Conservation (phyloP, 495 filamentous ascomycete species). For the Aspergillus affinis region DNA sequence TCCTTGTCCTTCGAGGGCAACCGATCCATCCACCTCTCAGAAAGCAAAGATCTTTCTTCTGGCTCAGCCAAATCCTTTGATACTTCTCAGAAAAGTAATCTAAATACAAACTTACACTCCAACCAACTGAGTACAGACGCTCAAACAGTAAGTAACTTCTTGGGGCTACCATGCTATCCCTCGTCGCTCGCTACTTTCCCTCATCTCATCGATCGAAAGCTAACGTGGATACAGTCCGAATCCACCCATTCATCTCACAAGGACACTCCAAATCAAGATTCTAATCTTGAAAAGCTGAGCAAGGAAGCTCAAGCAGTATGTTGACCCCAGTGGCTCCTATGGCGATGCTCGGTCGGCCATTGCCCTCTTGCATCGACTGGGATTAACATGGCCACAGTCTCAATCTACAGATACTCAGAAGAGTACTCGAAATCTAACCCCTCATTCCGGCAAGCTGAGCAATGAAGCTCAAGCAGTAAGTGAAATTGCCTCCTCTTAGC, state of each 20-base stretch:
- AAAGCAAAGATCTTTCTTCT: not conserved
- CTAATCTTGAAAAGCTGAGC: not conserved
- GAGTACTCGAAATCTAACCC: constrained; percentile 9
- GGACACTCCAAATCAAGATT: not conserved
- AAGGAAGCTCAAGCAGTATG: not conserved
- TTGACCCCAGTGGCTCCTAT: not conserved
- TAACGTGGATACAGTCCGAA: not conserved
- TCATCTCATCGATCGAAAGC: not conserved
- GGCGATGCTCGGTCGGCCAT: too few species aligned
- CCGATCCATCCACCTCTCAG: constrained; percentile 6
- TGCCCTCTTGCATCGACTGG: not conserved
- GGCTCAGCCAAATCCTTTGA: not conserved
- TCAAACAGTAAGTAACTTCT: not conserved
- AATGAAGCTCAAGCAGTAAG: constrained; percentile 1
- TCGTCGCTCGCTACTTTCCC: not conserved
- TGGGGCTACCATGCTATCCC: not conserved
- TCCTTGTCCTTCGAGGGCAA: constrained; percentile 15
- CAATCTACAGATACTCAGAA: not conserved
- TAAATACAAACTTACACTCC: not conserved
- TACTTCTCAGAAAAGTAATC: not conserved
- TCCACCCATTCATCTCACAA: not conserved
- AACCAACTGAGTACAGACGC: not conserved
- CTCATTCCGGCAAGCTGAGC: constrained; percentile 2
- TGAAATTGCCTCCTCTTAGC: not conserved
- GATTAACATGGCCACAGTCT: not conserved